Evolutionary conservation across 1,284 basidiomycete species (phyloP).

Genomic region (Tilletia caries): DNA sequence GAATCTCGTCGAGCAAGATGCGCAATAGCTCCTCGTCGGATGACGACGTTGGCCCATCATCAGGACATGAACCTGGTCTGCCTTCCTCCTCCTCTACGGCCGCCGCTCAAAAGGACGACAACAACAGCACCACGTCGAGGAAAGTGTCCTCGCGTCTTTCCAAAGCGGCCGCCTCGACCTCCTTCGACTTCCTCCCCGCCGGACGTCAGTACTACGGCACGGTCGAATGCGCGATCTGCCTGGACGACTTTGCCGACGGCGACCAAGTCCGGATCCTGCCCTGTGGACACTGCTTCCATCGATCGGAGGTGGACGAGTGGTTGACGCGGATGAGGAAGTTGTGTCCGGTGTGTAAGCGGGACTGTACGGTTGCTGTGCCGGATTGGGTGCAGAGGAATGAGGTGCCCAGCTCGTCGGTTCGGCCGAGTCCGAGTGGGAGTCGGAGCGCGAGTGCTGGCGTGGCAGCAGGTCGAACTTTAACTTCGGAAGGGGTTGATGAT

Average conservation of each 20-base stretch:
- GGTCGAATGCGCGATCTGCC: slow-evolving; percentile 51
- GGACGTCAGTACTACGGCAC: slow-evolving; percentile 39
- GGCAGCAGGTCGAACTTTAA: no score
- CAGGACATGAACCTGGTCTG: background rate
- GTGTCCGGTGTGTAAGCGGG: slow-evolving; percentile 53
- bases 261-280: slow-evolving; percentile 48
- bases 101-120: background rate
- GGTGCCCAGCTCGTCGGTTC: slow-evolving; percentile 2
- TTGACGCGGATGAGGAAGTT: slow-evolving; percentile 45
- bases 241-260: slow-evolving; percentile 48
- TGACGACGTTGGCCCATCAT: background rate
- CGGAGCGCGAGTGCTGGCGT: background rate
- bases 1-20: slow-evolving; percentile 17
- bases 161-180: slow-evolving; percentile 16
- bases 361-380: slow-evolving; percentile 41
- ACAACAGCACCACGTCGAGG: background rate
- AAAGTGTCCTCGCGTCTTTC: slow-evolving; percentile 18
- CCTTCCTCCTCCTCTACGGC: slow-evolving; percentile 17
- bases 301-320: slow-evolving; percentile 51
- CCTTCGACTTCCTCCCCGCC: slow-evolving; percentile 29
- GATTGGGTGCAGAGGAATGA: slow-evolving; percentile 13
- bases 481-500: background rate
- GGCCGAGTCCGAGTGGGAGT: background rate
- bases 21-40: background rate
- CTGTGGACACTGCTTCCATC: slow-evolving; percentile 51